A percentile compares a stretch with the other conserved stretches of the same genome.
Evolutionary conservation across 1,284 basidiomycete species (phyloP).

Genomic region (Melampsora larici-populina): DNA sequence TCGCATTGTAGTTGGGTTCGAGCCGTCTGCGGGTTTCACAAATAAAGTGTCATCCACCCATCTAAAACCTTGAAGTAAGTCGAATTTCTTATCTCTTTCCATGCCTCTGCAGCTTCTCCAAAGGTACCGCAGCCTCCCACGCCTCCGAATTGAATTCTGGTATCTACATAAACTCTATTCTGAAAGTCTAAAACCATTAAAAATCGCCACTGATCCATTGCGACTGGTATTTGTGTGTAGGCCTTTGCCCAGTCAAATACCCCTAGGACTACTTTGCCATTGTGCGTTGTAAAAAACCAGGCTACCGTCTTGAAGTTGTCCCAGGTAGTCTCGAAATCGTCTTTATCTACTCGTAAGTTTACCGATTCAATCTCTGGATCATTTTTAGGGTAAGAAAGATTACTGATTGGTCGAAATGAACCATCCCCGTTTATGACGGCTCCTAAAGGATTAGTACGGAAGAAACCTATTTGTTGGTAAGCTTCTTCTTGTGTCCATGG

Average conservation of each 20-base stretch:
- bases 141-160: background rate
- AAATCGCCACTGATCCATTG: too few species aligned
- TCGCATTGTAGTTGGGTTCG: background rate
- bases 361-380: background rate
- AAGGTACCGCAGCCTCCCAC: slow-evolving; percentile 5
- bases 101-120: background rate
- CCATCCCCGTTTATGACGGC: slow-evolving; percentile 22
- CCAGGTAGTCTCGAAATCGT: too few species aligned
- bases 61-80: background rate
- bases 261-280: too few species aligned
- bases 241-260: too few species aligned
- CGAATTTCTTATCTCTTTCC: background rate
- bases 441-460: too few species aligned
- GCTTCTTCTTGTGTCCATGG: background rate
- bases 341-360: too few species aligned
- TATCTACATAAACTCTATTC: background rate
- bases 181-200: background rate
- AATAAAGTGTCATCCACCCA: too few species aligned
- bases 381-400: slow-evolving; percentile 5
- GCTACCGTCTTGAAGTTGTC: too few species aligned
- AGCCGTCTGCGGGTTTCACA: background rate
- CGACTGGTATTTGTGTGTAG: too few species aligned
- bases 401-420: slow-evolving; percentile 7
- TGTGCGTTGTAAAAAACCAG: too few species aligned
- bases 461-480: background rate